A percentile compares a stretch with the other conserved stretches of the same genome.
Evolutionary conservation across 225 moss, liverwort and hornwort genomes (phyloP).

Genomic region (Bryoerythrophyllum caledonicum): DNA sequence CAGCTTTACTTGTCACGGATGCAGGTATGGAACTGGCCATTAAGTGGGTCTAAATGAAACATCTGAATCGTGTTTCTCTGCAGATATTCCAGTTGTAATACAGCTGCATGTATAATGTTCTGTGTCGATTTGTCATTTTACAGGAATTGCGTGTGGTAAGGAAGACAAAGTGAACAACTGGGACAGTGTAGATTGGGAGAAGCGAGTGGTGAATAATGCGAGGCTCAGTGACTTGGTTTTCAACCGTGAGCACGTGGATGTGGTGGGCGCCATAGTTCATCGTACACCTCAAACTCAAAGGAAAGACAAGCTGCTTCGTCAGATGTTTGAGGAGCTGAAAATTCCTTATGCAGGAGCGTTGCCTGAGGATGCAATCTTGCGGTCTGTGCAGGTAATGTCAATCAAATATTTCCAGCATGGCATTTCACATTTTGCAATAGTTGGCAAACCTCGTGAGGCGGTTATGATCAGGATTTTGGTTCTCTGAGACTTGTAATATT

Average conservation of each 20-base stretch:
- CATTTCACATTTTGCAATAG: neutral
- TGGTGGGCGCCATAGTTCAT: slow-evolving; percentile 76
- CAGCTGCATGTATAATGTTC: neutral
- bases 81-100: neutral
- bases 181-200: slow-evolving; percentile 68
- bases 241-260: slow-evolving; percentile 77
- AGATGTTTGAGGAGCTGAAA: slow-evolving; percentile 54
- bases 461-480: neutral
- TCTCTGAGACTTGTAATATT: neutral
- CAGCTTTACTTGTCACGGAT: slow-evolving; percentile 79
- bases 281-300: slow-evolving; percentile 60
- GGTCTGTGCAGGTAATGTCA: slow-evolving; percentile 73
- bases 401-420: no score
- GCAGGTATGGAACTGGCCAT: slow-evolving; percentile 46
- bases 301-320: slow-evolving; percentile 55
- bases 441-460: neutral
- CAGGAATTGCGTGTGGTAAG: slow-evolving; percentile 60
- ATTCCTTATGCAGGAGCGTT: slow-evolving; percentile 75
- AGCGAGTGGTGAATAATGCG: slow-evolving; percentile 70
- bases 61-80: neutral
- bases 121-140: slow-evolving; percentile 12
- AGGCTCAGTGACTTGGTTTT: slow-evolving; percentile 75
- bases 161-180: slow-evolving; percentile 38
- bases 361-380: slow-evolving; percentile 81
- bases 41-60: neutral